phyloP scores from a whole-genome alignment of 2,329 filamentous ascomycete genomes.

The Amauroascus verrucosus region DNA sequence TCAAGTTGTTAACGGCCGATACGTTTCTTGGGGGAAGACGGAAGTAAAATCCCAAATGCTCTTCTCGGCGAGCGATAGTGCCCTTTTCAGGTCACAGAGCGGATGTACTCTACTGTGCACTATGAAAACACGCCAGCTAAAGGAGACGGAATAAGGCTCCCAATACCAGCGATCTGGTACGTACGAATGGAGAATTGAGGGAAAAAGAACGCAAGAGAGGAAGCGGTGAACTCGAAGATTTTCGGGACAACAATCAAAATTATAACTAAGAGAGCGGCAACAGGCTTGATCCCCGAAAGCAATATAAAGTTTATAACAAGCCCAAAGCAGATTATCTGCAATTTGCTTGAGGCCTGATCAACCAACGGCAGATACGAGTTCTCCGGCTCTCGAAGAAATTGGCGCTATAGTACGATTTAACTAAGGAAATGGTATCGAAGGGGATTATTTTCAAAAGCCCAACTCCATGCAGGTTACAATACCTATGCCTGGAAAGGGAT shows the following conservation, averaged over 20 bases:
- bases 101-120: background rate
- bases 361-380: slow-evolving; percentile 8
- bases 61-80: background rate
- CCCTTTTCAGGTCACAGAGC: background rate
- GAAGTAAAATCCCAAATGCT: background rate
- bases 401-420: background rate
- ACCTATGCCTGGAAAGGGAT: background rate
- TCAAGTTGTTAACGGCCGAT: background rate
- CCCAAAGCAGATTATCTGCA: slow-evolving; percentile 2
- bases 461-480: background rate
- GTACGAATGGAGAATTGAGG: background rate
- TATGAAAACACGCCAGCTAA: background rate
- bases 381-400: background rate
- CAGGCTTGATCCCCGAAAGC: slow-evolving; percentile 9
- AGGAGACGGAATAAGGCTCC: background rate
- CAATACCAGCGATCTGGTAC: background rate
- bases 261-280: background rate
- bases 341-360: slow-evolving; percentile 3
- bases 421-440: background rate
- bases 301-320: slow-evolving; percentile 7
- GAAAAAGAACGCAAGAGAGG: slow-evolving; percentile 1
- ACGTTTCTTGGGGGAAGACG: slow-evolving; percentile 5
- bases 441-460: background rate
- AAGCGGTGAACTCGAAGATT: slow-evolving; percentile 8
- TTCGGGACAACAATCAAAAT: background rate